Base-by-base conservation (phyloP, 495 filamentous ascomycete genomes). In the Tuber microsphaerosporum region DNA sequence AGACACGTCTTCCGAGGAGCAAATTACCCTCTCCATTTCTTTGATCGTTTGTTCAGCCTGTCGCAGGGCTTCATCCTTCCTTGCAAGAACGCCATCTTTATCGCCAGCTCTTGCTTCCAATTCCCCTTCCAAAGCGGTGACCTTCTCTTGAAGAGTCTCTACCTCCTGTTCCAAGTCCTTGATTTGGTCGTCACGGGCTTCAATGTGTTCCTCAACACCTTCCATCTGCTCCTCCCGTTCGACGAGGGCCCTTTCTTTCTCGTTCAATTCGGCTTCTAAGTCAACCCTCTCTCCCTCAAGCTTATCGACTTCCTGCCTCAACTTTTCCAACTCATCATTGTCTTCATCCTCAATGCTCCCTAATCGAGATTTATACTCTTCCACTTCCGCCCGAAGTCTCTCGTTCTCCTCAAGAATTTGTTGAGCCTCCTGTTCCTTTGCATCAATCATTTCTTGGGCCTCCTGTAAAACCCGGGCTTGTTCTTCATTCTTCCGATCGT, bases 311-410 rank as follows among this genome's bases (percentile, higher is more conserved):
- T 88, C 86, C 45, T 89, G 87, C 76, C 87, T 87, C 37, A 91
- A 73, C 61, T 88, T 87, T 71, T 90, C 88, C 17, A 92, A 83
- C 74, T 92, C 88, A 76, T 91, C 89, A 42, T 91, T 90, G 17
- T 87, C 88, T 74, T 90, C 89, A 45, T 91, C 88, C 70, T 92
- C 85, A 0, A 86, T 80, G 20, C 89, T 86, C 71, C 93, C 90
- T 75, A 92, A 73, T 43, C 90, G 87, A 34, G 87, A 87, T 79
- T 93, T 90, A 6, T 93, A 85, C 73, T 92, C 90, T 42, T 89
- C 88, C 10, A 93, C 84, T 44, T 93, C 90, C 71, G 90, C 90
- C 31, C 88, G 88, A 26, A 94, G 83, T 73, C 88, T 88, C 16
- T 92, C 89, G 26, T 85, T 84, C 48, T 84, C 81, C 20, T 84